Percentiles rank a stretch among this genome's conserved stretches.
Evolutionary conservation across 192 early-diverging fungal genomes (phyloP).

Genomic region (Spizellomyces punctatus): DNA sequence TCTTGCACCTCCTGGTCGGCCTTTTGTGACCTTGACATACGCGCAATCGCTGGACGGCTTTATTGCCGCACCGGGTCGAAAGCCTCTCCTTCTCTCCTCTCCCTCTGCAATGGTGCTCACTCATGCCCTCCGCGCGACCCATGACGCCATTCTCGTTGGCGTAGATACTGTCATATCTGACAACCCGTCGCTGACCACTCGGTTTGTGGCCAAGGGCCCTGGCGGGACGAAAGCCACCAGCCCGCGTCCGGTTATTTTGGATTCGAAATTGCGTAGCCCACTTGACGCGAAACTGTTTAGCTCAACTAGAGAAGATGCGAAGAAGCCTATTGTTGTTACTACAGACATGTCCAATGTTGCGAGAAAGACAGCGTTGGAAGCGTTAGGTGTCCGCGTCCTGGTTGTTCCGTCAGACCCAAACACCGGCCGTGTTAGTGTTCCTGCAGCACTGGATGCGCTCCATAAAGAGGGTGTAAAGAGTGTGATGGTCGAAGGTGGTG

Average conservation of each 20-base stretch:
- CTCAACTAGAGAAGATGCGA: not conserved
- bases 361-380: constrained; percentile 42
- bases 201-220: constrained; percentile 12
- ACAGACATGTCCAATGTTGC: not conserved
- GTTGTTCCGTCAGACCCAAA: constrained; percentile 17
- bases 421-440: constrained; percentile 17
- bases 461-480: constrained; percentile 40
- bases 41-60: constrained; percentile 89
- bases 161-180: constrained; percentile 80
- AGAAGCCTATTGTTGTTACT: constrained; percentile 14
- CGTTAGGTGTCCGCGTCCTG: constrained; percentile 63
- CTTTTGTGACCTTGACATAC: constrained; percentile 80
- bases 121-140: constrained; percentile 70
- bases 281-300: constrained; percentile 54
- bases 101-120: constrained; percentile 77
- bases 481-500: constrained; percentile 92
- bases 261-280: constrained; percentile 70
- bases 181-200: constrained; percentile 71
- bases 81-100: constrained; percentile 73
- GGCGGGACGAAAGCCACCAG: constrained; percentile 23
- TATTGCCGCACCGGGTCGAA: constrained; percentile 58
- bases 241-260: constrained; percentile 81
- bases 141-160: constrained; percentile 88
- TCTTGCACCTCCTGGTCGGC: constrained; percentile 6
- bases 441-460: constrained; percentile 17